A percentile compares a stretch with the other conserved stretches of the same genome.
Conservation (phyloP, 345 rosid genomes). For the Salix dunnii region DNA sequence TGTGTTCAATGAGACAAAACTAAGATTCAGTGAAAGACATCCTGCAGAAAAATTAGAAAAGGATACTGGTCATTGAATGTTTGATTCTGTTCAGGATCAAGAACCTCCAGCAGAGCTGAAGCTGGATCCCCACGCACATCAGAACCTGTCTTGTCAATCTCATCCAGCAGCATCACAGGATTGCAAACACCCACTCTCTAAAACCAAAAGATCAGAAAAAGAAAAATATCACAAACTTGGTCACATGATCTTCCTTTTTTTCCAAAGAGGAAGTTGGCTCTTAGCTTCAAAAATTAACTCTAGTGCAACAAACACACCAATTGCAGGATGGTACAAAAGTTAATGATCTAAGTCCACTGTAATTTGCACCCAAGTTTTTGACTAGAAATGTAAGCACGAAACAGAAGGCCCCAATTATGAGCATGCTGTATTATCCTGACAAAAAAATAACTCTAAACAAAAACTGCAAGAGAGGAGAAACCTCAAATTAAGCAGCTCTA, state of each 20-base stretch:
- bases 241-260: background rate
- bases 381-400: background rate
- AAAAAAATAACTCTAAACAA: background rate
- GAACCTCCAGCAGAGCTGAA: conserved; percentile 96
- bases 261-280: background rate
- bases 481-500: background rate
- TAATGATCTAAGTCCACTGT: background rate
- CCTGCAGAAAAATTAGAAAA: conserved; percentile 25
- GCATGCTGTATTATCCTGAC: background rate
- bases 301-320: background rate
- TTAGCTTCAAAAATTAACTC: background rate
- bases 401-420: background rate
- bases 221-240: background rate
- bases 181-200: conserved; percentile 95
- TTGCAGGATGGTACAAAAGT: background rate
- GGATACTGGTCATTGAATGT: conserved; percentile 98
- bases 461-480: background rate
- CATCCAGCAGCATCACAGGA: conserved; percentile 95
- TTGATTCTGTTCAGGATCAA: conserved; percentile 95
- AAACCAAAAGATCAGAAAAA: conserved; percentile 30
- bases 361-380: background rate
- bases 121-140: conserved; percentile 99
- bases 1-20: background rate
- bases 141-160: conserved; percentile 97
- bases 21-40: conserved; percentile 4